A percentile compares a stretch with the other conserved stretches of the same genome.
phyloP scores from a whole-genome alignment of 2,329 filamentous ascomycete genomes.

The Monosporascus sp. region DNA sequence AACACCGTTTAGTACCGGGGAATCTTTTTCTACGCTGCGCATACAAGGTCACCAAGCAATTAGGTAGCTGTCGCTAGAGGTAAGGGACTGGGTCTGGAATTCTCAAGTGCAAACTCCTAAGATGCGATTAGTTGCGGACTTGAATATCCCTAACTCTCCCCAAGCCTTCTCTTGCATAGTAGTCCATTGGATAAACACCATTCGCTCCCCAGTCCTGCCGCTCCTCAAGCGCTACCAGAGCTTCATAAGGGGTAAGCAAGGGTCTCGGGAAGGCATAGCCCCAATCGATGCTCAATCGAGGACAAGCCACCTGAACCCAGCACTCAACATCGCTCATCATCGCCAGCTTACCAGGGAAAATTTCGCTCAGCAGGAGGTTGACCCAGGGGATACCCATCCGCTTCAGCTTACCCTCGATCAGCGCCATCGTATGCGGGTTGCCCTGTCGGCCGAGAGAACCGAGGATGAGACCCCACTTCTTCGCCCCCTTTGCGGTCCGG shows the following conservation, averaged over 20 bases:
- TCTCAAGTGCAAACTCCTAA: too few species aligned
- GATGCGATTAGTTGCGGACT: conserved; percentile 13
- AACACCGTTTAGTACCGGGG: too few species aligned
- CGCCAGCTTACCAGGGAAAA: conserved; percentile 91
- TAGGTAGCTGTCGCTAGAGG: too few species aligned
- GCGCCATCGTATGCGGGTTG: conserved; percentile 83
- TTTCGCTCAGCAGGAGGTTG: conserved; percentile 85
- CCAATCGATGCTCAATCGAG: conserved; percentile 97
- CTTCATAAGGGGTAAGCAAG: conserved; percentile 90
- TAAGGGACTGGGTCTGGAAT: too few species aligned
- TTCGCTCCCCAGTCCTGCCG: conserved; percentile 65
- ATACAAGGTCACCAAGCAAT: too few species aligned
- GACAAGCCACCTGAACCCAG: conserved; percentile 98
- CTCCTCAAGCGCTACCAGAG: conserved; percentile 79
- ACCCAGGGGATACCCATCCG: conserved; percentile 73
- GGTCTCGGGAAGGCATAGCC: conserved; percentile 91
- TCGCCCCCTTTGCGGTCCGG: conserved; percentile 64
- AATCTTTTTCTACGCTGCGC: too few species aligned
- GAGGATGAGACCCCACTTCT: conserved; percentile 92
- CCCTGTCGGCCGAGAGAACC: conserved; percentile 90
- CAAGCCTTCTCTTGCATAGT: conserved; percentile 87
- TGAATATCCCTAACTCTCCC: conserved; percentile 61
- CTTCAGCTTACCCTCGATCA: conserved; percentile 75
- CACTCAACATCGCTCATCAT: conserved; percentile 93
- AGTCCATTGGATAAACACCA: conserved; percentile 93